Percentiles rank a stretch among this genome's conserved stretches.
Conservation (phyloP, 73 alveolate genomes). For the Tetrahymena borealis region DNA sequence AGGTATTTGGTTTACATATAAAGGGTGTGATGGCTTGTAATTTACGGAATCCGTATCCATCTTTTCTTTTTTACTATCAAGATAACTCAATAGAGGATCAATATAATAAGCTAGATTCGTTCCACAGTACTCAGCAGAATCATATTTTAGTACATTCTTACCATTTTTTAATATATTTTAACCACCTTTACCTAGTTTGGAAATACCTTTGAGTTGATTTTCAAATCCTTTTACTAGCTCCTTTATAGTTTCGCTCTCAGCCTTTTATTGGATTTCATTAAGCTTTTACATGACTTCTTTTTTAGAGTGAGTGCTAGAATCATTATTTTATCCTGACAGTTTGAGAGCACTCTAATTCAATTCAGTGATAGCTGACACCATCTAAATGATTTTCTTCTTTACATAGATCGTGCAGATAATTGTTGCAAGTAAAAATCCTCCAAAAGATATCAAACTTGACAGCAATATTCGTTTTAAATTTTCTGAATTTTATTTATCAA, state of each 20-base stretch:
- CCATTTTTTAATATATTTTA: background rate
- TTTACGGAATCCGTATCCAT: background rate
- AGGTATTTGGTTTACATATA: background rate
- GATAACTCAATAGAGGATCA: background rate
- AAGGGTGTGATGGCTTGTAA: background rate
- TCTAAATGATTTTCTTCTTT: background rate
- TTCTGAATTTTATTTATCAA: background rate
- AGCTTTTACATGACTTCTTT: background rate
- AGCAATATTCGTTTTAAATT: background rate
- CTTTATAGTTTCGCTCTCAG: background rate
- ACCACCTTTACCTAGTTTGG: background rate
- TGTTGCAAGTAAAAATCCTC: background rate
- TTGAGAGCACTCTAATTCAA: background rate
- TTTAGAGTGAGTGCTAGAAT: background rate
- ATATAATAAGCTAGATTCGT: background rate
- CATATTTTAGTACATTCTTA: background rate
- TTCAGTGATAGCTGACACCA: constrained; percentile 1
- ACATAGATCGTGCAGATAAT: background rate
- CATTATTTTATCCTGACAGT: background rate
- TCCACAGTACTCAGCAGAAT: background rate
- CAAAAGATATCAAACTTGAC: background rate
- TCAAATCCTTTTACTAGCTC: background rate
- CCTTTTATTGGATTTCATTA: background rate
- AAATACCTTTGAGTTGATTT: background rate
- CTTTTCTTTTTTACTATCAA: background rate